Base-by-base conservation (phyloP, 1,139 yeast species). In the Hemisphaericaspora lyxosophila region DNA sequence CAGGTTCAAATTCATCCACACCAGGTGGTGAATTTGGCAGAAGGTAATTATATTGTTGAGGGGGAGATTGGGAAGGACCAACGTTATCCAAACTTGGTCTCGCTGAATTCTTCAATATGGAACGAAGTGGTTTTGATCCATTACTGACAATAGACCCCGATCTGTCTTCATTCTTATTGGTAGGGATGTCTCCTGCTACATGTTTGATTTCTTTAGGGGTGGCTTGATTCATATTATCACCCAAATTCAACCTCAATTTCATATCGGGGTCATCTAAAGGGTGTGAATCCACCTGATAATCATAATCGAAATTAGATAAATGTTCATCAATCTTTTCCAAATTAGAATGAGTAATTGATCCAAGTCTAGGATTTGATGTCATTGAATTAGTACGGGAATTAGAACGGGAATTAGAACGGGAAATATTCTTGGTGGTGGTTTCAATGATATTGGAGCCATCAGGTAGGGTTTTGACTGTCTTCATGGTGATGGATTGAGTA, bases 371-470 rank as follows among this genome's bases (percentile, higher is more conserved):
- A 12, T 43, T 42, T 18, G 57, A 47, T 17, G 49, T 51, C 36
- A 67, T 47, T 14, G 72, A 61, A 43, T 62, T 67, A 23, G 57
- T 47, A 41, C 74, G 54, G 7, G 72, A 66, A 36, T 54, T 61
- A 19, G 58, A 47, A 28, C 75, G 23, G n/a, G n/a, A n/a, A n/a
- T n/a, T n/a, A n/a, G n/a, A n/a, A n/a, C n/a, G 52, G 5, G 73
- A 65, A 13, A 70, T 64, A 40, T 70, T 70, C 41, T 64, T 70
- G 13, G 75, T 69, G 20, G 70, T 67, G 3, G 75, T 70, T 48
- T 71, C 75, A 36, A 68, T 67, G 25, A 70, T 59, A 39, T 67
- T 70, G 27, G 75, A 66, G 2, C 77, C 77, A 48, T 71, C 76
- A 3, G 75, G 68, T 34, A 69, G 49, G 1, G 67, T 61, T 43